Percentiles rank a stretch among this genome's conserved stretches.
These are phyloP conservation scores for Tuber melanosporum DNA, from an alignment of 495 filamentous ascomycete species.

Conservation along the genomic window DNA sequence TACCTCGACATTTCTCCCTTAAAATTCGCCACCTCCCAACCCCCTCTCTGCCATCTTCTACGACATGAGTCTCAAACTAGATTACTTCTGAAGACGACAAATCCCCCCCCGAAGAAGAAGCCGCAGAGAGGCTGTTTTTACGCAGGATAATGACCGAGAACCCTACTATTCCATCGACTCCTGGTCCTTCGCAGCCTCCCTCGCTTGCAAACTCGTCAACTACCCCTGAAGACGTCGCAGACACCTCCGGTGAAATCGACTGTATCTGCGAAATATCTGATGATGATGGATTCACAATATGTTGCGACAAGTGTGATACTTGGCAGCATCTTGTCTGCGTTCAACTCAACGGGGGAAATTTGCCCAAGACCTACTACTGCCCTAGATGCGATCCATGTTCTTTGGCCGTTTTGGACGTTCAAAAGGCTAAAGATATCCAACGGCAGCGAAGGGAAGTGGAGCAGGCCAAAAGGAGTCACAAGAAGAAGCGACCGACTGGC, in stretches of 20 bases:
- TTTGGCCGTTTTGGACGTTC: constrained; percentile 65
- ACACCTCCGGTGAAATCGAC: constrained; percentile 58
- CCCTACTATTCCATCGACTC: constrained; percentile 39
- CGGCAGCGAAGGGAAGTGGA: constrained; percentile 55
- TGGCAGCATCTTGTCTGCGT: constrained; percentile 99
- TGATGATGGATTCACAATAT: constrained; percentile 96
- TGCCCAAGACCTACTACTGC: constrained; percentile 77
- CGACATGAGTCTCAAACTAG: constrained; percentile 43
- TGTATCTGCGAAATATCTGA: constrained; percentile 89
- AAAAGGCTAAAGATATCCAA: constrained; percentile 64
- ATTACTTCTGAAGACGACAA: constrained; percentile 42
- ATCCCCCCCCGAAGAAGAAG: constrained; percentile 40
- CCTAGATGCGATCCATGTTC: constrained; percentile 71
- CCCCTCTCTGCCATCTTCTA: constrained; percentile 32
- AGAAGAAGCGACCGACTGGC: constrained; percentile 61
- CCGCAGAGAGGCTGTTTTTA: constrained; percentile 43
- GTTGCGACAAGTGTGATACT: constrained; percentile 89
- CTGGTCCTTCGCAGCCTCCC: constrained; percentile 39
- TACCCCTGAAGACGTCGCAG: constrained; percentile 32
- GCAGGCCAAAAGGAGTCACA: constrained; percentile 57
- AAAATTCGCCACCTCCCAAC: constrained; percentile 28
- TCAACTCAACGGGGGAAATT: constrained; percentile 62
- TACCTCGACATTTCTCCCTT: constrained; percentile 12
- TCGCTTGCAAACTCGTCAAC: constrained; percentile 34
- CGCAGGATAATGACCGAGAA: constrained; percentile 44